These are phyloP conservation scores for Hymenoscyphus infarciens DNA, from an alignment of 2,329 filamentous ascomycete genomes.

Conservation along the genomic window DNA sequence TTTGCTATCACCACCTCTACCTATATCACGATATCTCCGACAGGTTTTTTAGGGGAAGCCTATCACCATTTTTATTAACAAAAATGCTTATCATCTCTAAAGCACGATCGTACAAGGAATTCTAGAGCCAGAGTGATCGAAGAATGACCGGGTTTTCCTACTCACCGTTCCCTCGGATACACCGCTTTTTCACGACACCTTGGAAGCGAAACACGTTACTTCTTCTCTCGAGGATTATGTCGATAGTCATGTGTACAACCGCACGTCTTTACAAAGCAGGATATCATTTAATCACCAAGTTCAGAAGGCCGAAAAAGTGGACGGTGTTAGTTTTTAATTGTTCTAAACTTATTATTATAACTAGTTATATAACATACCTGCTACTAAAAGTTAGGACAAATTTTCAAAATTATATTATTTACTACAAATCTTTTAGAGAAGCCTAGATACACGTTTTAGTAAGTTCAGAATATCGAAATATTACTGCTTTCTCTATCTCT, in stretches of 20 bases:
- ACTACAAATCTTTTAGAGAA: slow-evolving; percentile 36
- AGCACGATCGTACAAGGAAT: neutral
- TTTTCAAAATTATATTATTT: slow-evolving; percentile 33
- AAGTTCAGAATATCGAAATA: neutral
- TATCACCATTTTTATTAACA: neutral
- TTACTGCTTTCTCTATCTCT: slow-evolving; percentile 29
- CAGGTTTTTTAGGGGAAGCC: too few species aligned
- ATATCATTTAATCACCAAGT: neutral
- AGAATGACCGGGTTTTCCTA: neutral
- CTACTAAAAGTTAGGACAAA: slow-evolving; percentile 27
- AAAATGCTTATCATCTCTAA: too few species aligned
- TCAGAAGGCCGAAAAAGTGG: neutral
- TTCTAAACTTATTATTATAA: neutral
- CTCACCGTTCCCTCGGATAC: neutral
- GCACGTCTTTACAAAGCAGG: neutral
- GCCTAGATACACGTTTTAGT: slow-evolving; percentile 21
- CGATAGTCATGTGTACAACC: neutral
- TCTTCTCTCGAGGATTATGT: slow-evolving; percentile 5
- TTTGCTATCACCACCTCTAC: too few species aligned
- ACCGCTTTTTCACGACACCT: neutral
- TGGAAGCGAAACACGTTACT: slow-evolving; percentile 4
- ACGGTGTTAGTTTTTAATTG: neutral
- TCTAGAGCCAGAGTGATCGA: neutral
- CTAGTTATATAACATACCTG: slow-evolving; percentile 28
- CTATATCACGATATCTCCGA: too few species aligned